These are phyloP conservation scores for Letharia columbiana DNA, from an alignment of 495 filamentous ascomycete genomes.

Conservation along the genomic window DNA sequence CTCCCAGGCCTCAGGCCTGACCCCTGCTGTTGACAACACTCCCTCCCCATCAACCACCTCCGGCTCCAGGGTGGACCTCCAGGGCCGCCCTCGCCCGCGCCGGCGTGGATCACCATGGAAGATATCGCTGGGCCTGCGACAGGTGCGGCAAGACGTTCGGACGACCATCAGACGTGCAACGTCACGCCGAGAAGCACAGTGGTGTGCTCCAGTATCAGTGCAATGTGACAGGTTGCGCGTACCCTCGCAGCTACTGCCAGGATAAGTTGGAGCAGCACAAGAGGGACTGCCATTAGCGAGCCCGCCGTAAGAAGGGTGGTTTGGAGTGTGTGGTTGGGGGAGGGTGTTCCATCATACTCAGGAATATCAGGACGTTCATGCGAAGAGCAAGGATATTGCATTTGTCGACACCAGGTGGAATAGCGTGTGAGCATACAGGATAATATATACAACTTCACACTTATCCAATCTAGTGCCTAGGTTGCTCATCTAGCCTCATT, in stretches of 20 bases:
- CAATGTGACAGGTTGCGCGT: background rate
- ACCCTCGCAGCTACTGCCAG: conserved; percentile 3
- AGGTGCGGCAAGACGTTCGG: conserved; percentile 8
- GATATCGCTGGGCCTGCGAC: background rate
- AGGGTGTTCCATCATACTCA: too few species aligned
- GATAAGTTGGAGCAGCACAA: conserved; percentile 8
- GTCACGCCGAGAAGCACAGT: conserved; percentile 11
- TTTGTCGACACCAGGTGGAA: background rate
- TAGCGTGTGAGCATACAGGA: background rate
- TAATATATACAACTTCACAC: background rate
- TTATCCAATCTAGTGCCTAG: background rate
- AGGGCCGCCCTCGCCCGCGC: too few species aligned
- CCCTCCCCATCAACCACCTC: too few species aligned
- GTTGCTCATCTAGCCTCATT: too few species aligned
- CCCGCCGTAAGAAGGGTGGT: too few species aligned
- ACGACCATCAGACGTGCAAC: conserved; percentile 2
- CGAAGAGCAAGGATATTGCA: too few species aligned
- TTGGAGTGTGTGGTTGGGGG: too few species aligned
- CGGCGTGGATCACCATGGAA: background rate
- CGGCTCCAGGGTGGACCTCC: too few species aligned
- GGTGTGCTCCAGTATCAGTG: conserved; percentile 7
- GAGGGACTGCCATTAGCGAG: conserved; percentile 3
- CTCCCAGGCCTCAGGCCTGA: too few species aligned
- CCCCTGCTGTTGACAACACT: too few species aligned
- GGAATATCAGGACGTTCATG: too few species aligned